A percentile compares a stretch with the other conserved stretches of the same genome.
phyloP scores from a whole-genome alignment of 495 filamentous ascomycete genomes.

The Extremus antarcticus region DNA sequence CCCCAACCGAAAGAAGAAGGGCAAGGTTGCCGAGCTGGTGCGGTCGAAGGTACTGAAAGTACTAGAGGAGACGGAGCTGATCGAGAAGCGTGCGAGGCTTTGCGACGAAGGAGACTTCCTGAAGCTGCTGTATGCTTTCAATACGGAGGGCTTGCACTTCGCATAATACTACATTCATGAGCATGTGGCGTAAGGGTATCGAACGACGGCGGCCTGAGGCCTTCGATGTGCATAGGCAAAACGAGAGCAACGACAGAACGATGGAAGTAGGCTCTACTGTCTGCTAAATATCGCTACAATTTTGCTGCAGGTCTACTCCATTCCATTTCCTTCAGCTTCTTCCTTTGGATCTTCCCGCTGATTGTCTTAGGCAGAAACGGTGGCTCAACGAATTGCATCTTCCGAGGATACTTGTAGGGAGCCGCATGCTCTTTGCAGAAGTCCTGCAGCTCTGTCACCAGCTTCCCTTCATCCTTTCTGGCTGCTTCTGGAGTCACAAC shows the following conservation, averaged over 20 bases:
- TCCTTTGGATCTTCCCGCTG: conserved; percentile 16
- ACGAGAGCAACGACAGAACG: too few species aligned
- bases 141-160: conserved; percentile 89
- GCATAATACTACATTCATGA: too few species aligned
- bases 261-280: too few species aligned
- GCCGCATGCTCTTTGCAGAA: conserved; percentile 20
- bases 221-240: too few species aligned
- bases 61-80: conserved; percentile 63
- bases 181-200: too few species aligned
- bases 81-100: conserved; percentile 67
- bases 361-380: conserved; percentile 22
- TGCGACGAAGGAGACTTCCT: conserved; percentile 89
- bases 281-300: conserved; percentile 1
- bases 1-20: conserved; percentile 50
- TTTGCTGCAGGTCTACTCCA: conserved; percentile 2
- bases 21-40: conserved; percentile 65
- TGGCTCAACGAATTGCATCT: conserved; percentile 19
- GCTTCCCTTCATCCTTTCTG: background rate
- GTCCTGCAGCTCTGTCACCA: conserved; percentile 17
- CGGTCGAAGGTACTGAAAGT: conserved; percentile 75
- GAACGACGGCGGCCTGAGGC: too few species aligned
- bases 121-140: conserved; percentile 63
- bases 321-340: conserved; percentile 16
- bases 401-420: conserved; percentile 20
- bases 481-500: conserved; percentile 9